Base-by-base conservation (phyloP, 2,329 filamentous ascomycete species). In the Apiospora sp. region DNA sequence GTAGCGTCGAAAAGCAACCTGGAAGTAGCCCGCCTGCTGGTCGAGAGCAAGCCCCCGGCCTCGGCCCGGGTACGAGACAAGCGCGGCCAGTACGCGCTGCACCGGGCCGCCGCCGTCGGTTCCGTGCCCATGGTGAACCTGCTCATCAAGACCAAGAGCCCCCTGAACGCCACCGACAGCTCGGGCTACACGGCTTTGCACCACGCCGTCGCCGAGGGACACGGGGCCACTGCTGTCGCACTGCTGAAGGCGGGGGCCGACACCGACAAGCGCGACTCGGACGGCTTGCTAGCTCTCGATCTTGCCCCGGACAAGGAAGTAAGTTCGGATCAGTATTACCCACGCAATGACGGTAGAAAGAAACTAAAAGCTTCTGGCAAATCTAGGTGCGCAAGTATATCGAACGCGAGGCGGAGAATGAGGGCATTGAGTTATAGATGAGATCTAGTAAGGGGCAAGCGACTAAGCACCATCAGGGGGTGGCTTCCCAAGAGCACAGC, bases 181-280 rank as follows among this genome's bases (percentile, higher is more conserved):
- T 91, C 94, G 76, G 96, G 96, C 0, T 91, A 93, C 81, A 98
- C 96, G 34, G 92, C 96, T 4, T 86, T 99, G 78, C 96, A 99
- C 83, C 96, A 99, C 80, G 91, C 94, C 16, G 84, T 95, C 75
- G 92, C 92, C 1, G 94, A 96, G 79, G 91, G 91, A 6, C 90
- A 93, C 80, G 92, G 95, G 0, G 95, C 98, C 82, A 91, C 94
- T 4, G 96, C 96, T 0, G 86, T 98, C 67, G 88, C 92, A 27
- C 84, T 99, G 74, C 84, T 99, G 51, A 97, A 94, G 79, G 92
- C 92, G 4, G 96, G 96, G 0, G 95, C 95, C 0, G 95, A 97
- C 79, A 88, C 88, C 16, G 92, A 93, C 75, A 95, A 94, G 84
- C 92, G 89, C 82, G 94, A 96, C 79, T 82, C 77, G 4, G 91